Evolutionary conservation across 2,329 filamentous ascomycete species (phyloP).

Genomic region (Curvularia hawaiiensis): DNA sequence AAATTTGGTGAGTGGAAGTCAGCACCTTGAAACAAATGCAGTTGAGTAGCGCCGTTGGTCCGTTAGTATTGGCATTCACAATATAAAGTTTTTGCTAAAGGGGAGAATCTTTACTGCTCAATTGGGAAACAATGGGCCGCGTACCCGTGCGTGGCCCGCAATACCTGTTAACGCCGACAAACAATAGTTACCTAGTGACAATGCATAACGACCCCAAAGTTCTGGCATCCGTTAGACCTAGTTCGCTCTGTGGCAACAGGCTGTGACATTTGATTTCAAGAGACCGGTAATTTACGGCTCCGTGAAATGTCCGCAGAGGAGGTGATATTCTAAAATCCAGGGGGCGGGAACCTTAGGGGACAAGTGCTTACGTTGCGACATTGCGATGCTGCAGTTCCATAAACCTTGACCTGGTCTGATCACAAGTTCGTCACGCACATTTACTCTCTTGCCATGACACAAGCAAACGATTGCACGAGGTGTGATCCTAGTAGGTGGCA

Average conservation of each 20-base stretch:
- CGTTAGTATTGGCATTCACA: neutral
- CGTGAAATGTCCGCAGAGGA: too few species aligned
- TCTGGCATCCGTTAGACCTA: neutral
- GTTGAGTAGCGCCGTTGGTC: neutral
- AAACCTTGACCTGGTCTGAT: neutral
- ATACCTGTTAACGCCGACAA: constrained; percentile 1
- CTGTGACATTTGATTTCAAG: neutral
- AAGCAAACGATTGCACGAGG: neutral
- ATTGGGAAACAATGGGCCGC: neutral
- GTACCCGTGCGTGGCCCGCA: constrained; percentile 8
- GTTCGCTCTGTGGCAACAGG: neutral
- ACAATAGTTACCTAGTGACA: constrained; percentile 2
- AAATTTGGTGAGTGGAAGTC: neutral
- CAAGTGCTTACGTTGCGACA: neutral
- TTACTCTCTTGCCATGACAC: neutral
- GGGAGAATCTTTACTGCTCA: neutral
- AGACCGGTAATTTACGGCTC: neutral
- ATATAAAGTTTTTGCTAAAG: neutral
- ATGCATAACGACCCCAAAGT: constrained; percentile 1
- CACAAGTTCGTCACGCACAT: neutral
- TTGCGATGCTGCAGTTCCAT: neutral
- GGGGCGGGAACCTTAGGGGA: neutral
- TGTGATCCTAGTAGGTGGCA: neutral
- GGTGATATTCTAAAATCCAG: neutral
- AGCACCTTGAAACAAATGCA: neutral